Conservation (phyloP, 2,329 filamentous ascomycete species). For the Diaporthe ilicicola region DNA sequence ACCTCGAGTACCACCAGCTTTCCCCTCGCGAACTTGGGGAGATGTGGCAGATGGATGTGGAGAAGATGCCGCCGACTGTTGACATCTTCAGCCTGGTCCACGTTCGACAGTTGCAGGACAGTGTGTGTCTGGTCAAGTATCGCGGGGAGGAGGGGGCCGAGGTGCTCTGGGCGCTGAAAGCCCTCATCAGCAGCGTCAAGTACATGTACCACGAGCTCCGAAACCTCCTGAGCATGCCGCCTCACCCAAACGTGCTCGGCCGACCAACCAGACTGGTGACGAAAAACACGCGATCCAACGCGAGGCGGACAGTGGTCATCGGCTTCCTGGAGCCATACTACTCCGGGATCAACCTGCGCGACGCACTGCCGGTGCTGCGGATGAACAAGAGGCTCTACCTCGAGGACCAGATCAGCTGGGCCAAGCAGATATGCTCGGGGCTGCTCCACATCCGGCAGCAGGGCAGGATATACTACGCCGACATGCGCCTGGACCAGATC, state of each 20-base stretch:
- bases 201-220: constrained; percentile 70
- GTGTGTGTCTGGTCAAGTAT: constrained; percentile 62
- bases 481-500: constrained; percentile 68
- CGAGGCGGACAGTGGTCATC: constrained; percentile 62
- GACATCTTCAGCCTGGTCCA: constrained; percentile 61
- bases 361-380: constrained; percentile 60
- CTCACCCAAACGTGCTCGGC: constrained; percentile 62
- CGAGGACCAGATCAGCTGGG: constrained; percentile 61
- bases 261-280: constrained; percentile 62
- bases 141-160: constrained; percentile 34
- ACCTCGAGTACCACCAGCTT: constrained; percentile 62
- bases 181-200: constrained; percentile 64
- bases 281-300: constrained; percentile 64
- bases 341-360: constrained; percentile 61
- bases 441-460: constrained; percentile 58
- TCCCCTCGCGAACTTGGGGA: constrained; percentile 50
- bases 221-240: constrained; percentile 59
- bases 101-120: constrained; percentile 65
- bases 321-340: constrained; percentile 67
- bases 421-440: constrained; percentile 59
- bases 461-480: constrained; percentile 62
- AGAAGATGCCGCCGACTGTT: constrained; percentile 53
- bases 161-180: constrained; percentile 63
- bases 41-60: constrained; percentile 53
- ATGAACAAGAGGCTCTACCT: constrained; percentile 53